Evolutionary conservation across 768 basidiomycete genomes (phyloP).

Genomic region (Tylopilus rubrobrunneus): DNA sequence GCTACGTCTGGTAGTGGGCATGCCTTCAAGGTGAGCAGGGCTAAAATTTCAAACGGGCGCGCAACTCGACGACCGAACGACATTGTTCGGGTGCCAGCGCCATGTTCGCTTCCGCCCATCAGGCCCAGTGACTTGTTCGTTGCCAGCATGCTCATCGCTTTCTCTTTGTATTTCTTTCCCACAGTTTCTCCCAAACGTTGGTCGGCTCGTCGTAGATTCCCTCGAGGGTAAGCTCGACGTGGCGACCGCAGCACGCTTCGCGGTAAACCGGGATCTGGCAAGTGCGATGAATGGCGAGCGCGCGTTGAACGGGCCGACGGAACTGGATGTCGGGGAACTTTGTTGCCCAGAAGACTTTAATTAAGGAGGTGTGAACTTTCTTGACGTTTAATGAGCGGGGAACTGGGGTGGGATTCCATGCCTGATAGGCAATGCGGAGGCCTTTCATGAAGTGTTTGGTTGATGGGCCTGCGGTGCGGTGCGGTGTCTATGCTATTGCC

Average conservation of each 20-base stretch:
- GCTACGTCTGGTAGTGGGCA: slow-evolving; percentile 91
- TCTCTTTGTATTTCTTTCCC: background rate
- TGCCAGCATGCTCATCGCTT: background rate
- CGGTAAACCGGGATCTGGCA: slow-evolving; percentile 45
- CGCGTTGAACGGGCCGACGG: slow-evolving; percentile 17
- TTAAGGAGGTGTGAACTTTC: background rate
- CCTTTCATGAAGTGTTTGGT: too few relatives aligned
- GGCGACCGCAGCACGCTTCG: slow-evolving; percentile 55
- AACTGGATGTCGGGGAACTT: slow-evolving; percentile 46
- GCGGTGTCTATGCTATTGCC: background rate
- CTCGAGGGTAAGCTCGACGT: slow-evolving; percentile 61
- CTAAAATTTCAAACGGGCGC: background rate
- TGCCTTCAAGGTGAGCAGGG: slow-evolving; percentile 65
- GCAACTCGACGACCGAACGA: background rate
- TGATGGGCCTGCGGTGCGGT: background rate
- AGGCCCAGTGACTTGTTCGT: background rate
- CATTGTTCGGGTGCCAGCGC: background rate
- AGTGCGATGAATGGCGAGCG: slow-evolving; percentile 22
- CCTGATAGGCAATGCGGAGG: background rate
- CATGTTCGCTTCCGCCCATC: background rate
- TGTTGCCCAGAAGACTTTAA: slow-evolving; percentile 42
- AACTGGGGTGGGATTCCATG: background rate
- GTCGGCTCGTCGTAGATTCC: slow-evolving; percentile 68
- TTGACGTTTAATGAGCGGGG: too few relatives aligned
- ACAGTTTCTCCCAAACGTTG: slow-evolving; percentile 86